Percentiles rank a stretch among this genome's conserved stretches.
phyloP scores from a whole-genome alignment of 1,139 yeast genomes.

The Hansenula sp. region DNA sequence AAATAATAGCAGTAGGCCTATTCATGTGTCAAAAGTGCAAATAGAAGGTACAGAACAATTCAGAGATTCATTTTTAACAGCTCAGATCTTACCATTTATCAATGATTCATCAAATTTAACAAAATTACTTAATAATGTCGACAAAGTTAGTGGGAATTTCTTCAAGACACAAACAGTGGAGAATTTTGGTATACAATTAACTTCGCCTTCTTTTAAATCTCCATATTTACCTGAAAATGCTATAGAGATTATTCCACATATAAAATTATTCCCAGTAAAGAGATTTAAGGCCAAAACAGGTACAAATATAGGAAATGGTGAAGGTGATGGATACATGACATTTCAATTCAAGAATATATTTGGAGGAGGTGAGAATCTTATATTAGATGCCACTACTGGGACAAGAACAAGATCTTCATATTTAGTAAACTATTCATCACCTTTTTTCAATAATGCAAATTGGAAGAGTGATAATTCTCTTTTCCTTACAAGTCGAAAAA shows the following conservation, averaged over 20 bases:
- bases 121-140: conserved; percentile 36
- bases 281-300: conserved; percentile 79
- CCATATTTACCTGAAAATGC: conserved; percentile 20
- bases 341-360: conserved; percentile 72
- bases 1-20: conserved; percentile 36
- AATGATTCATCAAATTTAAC: conserved; percentile 33
- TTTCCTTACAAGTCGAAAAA: conserved; percentile 53
- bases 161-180: conserved; percentile 28
- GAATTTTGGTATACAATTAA: conserved; percentile 26
- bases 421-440: conserved; percentile 57
- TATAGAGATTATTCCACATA: conserved; percentile 48
- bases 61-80: conserved; percentile 45
- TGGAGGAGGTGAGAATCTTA: conserved; percentile 83
- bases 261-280: conserved; percentile 57
- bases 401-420: conserved; percentile 77
- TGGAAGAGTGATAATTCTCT: conserved; percentile 52
- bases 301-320: conserved; percentile 92
- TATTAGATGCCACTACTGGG: conserved; percentile 75
- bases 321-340: conserved; percentile 87
- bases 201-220: conserved; percentile 6
- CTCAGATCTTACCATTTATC: conserved; percentile 54
- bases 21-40: conserved; percentile 43
- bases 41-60: conserved; percentile 50
- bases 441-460: conserved; percentile 44
- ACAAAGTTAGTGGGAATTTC: conserved; percentile 40